Percentiles rank a stretch among this genome's conserved stretches.
Evolutionary conservation across 2,329 filamentous ascomycete species (phyloP).

Genomic region (Apiospora koreana): DNA sequence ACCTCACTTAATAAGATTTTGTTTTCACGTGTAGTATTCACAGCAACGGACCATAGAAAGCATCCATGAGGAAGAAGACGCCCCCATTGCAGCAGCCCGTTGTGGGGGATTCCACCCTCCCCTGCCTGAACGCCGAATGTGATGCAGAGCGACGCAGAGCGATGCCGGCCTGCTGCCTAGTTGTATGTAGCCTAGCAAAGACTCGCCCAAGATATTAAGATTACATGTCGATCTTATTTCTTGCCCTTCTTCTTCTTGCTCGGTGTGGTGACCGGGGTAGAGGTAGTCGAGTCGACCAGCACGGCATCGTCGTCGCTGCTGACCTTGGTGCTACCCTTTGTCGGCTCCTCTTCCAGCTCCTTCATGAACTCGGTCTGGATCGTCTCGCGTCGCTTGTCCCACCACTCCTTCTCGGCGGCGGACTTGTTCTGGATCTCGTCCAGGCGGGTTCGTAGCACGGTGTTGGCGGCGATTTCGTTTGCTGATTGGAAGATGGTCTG

Average conservation of each 20-base stretch:
- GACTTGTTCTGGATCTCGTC: constrained; percentile 74
- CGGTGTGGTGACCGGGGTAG: constrained; percentile 36
- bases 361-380: constrained; percentile 81
- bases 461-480: constrained; percentile 92
- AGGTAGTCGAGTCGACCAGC: constrained; percentile 64
- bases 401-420: constrained; percentile 82
- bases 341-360: constrained; percentile 71
- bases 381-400: constrained; percentile 77
- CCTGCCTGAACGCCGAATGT: not conserved
- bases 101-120: not conserved
- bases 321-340: constrained; percentile 37
- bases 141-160: constrained; percentile 3
- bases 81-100: not conserved
- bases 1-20: constrained; percentile 2
- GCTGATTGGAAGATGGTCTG: constrained; percentile 95
- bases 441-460: constrained; percentile 71
- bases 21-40: not conserved
- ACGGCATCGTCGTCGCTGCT: constrained; percentile 74
- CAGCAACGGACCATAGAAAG: not conserved
- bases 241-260: constrained; percentile 62
- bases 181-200: no score
- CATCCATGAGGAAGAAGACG: not conserved
- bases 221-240: constrained; percentile 45
- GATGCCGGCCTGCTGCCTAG: not conserved
- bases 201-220: not conserved